Evolutionary conservation across 345 rosid genomes (phyloP).

Genomic region (Sisymbrium irio): DNA sequence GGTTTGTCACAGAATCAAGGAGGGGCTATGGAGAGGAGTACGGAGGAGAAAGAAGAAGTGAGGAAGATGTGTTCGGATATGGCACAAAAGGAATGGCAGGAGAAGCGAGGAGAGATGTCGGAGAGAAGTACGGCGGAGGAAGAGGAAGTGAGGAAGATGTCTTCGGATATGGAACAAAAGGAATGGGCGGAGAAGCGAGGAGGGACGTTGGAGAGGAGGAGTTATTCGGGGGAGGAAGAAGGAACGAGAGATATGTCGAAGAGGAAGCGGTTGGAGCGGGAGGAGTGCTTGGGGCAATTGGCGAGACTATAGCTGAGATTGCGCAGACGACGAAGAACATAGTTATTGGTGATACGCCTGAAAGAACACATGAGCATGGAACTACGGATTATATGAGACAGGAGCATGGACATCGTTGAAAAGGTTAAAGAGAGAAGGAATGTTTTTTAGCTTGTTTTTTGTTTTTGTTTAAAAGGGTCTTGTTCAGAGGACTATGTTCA

Average conservation of each 20-base stretch:
- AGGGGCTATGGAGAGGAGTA: not conserved
- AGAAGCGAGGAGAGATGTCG: not conserved
- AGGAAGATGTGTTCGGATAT: constrained; percentile 12
- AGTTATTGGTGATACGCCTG: constrained; percentile 41
- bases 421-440: not conserved
- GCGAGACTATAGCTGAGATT: constrained; percentile 71
- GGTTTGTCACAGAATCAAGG: not conserved
- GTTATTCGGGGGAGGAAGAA: constrained; percentile 16
- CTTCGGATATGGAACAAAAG: constrained; percentile 21
- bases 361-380: constrained; percentile 4
- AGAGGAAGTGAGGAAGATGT: constrained; percentile 9
- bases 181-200: not conserved
- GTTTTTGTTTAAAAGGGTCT: not conserved
- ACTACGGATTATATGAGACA: constrained; percentile 17
- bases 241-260: constrained; percentile 13
- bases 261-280: constrained; percentile 31
- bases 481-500: too few species aligned
- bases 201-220: constrained; percentile 6
- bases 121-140: not conserved
- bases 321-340: constrained; percentile 58
- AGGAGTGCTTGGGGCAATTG: constrained; percentile 58
- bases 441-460: not conserved
- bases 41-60: not conserved
- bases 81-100: not conserved
- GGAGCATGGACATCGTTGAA: constrained; percentile 27